Percentiles rank a stretch among this genome's conserved stretches.
phyloP scores from a whole-genome alignment of 2,329 filamentous ascomycete species.

The Diaporthe vaccinii region DNA sequence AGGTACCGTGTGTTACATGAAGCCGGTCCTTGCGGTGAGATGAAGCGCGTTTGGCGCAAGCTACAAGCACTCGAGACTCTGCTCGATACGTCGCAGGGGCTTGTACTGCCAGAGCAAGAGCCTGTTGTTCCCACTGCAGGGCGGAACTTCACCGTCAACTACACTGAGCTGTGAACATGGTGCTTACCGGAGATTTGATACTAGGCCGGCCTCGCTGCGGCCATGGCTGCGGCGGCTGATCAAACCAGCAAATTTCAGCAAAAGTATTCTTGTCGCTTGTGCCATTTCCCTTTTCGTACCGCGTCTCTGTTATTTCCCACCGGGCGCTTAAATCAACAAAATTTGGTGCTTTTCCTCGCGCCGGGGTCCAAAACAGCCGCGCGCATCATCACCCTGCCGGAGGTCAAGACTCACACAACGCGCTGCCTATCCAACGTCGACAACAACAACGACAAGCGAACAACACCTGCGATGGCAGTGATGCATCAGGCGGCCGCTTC shows the following conservation, averaged over 20 bases:
- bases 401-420: background rate
- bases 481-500: constrained; percentile 6
- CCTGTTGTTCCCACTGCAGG: background rate
- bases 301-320: constrained; percentile 9
- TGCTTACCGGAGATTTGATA: background rate
- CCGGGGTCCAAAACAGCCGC: constrained; percentile 32
- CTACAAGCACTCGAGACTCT: background rate
- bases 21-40: background rate
- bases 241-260: constrained; percentile 24
- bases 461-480: no score
- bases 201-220: constrained; percentile 20
- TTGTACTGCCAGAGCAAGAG: background rate
- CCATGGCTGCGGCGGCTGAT: constrained; percentile 34
- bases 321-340: constrained; percentile 33
- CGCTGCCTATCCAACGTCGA: background rate
- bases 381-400: constrained; percentile 23
- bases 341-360: background rate
- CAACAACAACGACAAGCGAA: background rate
- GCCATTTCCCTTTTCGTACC: background rate
- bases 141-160: constrained; percentile 18
- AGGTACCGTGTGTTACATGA: background rate
- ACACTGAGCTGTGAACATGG: background rate
- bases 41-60: constrained; percentile 33
- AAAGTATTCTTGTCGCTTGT: constrained; percentile 12
- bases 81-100: background rate